Evolutionary conservation across 495 filamentous ascomycete species (phyloP).

Genomic region (Pseudevernia furfuracea): DNA sequence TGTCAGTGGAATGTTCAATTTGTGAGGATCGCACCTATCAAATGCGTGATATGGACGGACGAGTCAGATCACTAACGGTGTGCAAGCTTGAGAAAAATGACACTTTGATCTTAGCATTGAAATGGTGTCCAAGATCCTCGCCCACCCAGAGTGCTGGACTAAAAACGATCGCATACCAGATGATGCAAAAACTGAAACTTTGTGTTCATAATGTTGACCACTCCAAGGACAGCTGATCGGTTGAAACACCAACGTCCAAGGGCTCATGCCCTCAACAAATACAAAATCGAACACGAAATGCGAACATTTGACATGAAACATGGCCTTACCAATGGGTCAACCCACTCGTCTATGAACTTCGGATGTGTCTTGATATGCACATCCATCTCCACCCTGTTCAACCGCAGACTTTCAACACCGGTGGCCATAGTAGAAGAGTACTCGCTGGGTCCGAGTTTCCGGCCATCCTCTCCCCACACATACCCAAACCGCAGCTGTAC

Average conservation of each 20-base stretch:
- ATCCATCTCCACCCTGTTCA: not conserved
- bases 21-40: not conserved
- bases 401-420: not conserved
- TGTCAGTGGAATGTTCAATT: not conserved
- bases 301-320: not conserved
- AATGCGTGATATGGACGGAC: not conserved
- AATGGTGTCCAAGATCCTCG: not conserved
- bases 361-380: constrained; percentile 11
- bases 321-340: constrained; percentile 1
- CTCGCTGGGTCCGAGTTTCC: not conserved
- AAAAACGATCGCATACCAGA: not conserved
- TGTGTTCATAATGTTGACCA: not conserved
- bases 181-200: not conserved
- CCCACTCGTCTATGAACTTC: constrained; percentile 5
- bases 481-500: not conserved
- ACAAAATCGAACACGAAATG: not conserved
- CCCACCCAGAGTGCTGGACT: too few relatives aligned
- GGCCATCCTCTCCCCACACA: not conserved
- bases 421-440: not conserved
- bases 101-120: not conserved
- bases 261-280: not conserved
- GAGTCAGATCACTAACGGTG: not conserved
- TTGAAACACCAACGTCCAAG: not conserved
- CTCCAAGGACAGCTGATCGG: not conserved
- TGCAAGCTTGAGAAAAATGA: not conserved